Evolutionary conservation across 495 filamentous ascomycete species (phyloP), one percentile per base, ranked within the genome.

Genomic region (Hyaloscypha bicolor): DNA sequence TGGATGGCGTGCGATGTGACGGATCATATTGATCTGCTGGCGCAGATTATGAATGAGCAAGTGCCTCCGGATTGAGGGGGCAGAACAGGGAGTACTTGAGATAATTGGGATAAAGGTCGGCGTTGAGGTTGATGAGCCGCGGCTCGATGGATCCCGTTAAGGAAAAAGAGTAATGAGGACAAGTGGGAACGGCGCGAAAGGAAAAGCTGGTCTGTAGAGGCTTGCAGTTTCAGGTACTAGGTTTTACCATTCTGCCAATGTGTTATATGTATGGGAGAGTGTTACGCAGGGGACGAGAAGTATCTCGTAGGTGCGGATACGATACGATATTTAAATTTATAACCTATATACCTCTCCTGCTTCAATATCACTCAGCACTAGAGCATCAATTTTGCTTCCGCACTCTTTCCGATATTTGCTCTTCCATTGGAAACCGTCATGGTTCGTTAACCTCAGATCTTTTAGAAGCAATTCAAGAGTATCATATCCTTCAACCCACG

Each of bases 21-120:
- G 16, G 29, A 33, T 30, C 72, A 72, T 64, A 69, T 74, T 33
- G 72, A 74, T 64, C 25, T 72, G 35, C 21, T 73, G 30, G 63
- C 72, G 12, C 58, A 67, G 29, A 52, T 68, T 33, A 65, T 70
- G 42, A 64, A 66, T 37, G 33, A 61, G 37, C 21, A 31, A 14
- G 16, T 30, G 6, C 59, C 59, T 22, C 59, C 59, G 19, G 59
- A 61, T 61, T 61, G 37, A 61, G 22, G 4, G 22, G 33, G 22
- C 37, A 1, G 19, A 19, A 14, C 6, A 48, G 42, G 42, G 42
- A 48, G 16, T 4, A 48, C 16, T 48, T 48, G 9, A 12, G 42
- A 19, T 16, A 14, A 4, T 12, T 4, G 16, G 42, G 4, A 16
- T 48, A 6, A 14, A 19, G 16, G 16, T 48, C 16, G 42, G 42